Evolutionary conservation across 352 stramenopile species (phyloP), one percentile per base, ranked within the genome.

Genomic region (Globisporangium nagaii): DNA sequence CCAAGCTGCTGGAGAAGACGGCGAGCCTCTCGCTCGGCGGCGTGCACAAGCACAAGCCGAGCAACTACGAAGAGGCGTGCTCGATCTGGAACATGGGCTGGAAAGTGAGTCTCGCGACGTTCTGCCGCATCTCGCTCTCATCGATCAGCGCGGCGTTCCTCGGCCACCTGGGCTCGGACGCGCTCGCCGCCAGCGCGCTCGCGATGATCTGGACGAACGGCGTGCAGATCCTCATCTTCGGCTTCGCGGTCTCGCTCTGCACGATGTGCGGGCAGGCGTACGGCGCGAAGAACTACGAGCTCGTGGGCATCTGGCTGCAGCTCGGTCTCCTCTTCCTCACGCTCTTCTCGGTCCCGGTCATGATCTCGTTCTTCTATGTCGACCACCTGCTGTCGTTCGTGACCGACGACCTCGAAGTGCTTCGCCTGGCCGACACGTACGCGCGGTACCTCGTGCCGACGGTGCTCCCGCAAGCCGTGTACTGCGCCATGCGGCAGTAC

Each of bases 341-440:
- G 36, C 41, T 88, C 25, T 60, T 91, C 27, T 78, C 78, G 28
- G 75, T 88, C 51, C 83, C 83, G 0, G 83, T 90, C 47, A 81
- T 90, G 63, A 56, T 84, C 54, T 91, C 73, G 47, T 93, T 90
- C 66, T 89, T 85, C 62, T 93, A 88, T 57, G 79, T 91, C 20
- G 80, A 88, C 48, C 56, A 60, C 32, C 78, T 93, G 45, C 64
- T 93, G 12, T 61, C 65, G 39, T 73, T 79, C 43, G 68, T 90
- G 12, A 91, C 78, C 31, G 79, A 89, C 46, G 81, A 93, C 43
- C 22, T 53, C 6, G 60, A 67, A 4, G 82, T 91, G 48, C 70
- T 93, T 0, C 41, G n/a, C 17, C 66, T 91, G 32, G 84, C 77
- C 0, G 75, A 71, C 45, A 81, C 68, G 3, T 93, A 88, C 60